A percentile compares a stretch with the other conserved stretches of the same genome.
phyloP scores from a whole-genome alignment of 2,329 filamentous ascomycete genomes.

The Juglanconis oblonga region DNA sequence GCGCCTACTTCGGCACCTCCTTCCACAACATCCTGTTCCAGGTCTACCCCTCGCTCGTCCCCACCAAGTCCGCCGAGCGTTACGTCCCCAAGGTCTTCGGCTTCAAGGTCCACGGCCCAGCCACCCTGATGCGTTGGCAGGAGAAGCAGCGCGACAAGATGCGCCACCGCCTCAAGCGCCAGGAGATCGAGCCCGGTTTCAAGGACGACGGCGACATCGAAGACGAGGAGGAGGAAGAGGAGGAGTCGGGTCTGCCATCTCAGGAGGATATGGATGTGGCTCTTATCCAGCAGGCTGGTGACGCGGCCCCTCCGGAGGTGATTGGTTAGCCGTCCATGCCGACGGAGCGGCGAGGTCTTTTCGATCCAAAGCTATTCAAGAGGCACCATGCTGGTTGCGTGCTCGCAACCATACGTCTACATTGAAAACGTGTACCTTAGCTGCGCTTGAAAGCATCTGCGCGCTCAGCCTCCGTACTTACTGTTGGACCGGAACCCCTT shows the following conservation, averaged over 20 bases:
- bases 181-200: conserved; percentile 77
- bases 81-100: conserved; percentile 92
- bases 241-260: conserved; percentile 48
- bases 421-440: neutral
- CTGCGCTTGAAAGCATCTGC: neutral
- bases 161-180: conserved; percentile 68
- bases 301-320: neutral
- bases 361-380: neutral
- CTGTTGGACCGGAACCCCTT: neutral
- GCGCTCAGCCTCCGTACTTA: neutral
- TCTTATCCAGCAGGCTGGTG: neutral
- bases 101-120: conserved; percentile 90
- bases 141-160: conserved; percentile 76
- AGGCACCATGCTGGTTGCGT: neutral
- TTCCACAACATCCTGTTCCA: conserved; percentile 99
- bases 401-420: neutral
- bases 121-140: conserved; percentile 89
- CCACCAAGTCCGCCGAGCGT: conserved; percentile 77
- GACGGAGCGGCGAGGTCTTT: neutral
- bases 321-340: conserved; percentile 1
- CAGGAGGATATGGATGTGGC: conserved; percentile 25
- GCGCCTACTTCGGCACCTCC: conserved; percentile 95
- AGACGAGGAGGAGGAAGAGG: conserved; percentile 62
- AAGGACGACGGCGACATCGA: conserved; percentile 63
- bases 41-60: conserved; percentile 88